phyloP scores from a whole-genome alignment of 2,329 filamentous ascomycete genomes.

The Aspergillus thermomutatus region DNA sequence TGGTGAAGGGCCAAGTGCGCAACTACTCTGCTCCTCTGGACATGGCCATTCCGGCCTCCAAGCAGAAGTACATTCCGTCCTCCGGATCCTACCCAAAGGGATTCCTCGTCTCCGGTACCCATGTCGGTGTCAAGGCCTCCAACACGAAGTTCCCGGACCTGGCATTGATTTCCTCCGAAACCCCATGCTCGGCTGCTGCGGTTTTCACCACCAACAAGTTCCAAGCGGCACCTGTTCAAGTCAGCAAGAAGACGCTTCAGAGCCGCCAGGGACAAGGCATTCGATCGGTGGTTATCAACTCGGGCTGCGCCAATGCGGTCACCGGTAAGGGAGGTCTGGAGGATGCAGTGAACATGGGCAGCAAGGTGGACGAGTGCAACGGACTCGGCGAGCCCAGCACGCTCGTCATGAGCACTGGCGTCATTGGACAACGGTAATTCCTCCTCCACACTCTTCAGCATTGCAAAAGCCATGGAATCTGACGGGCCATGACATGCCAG shows the following conservation, averaged over 20 bases:
- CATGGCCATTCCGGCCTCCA: constrained; percentile 65
- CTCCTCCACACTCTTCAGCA: background rate
- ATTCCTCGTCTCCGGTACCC: constrained; percentile 79
- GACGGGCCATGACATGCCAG: constrained; percentile 37
- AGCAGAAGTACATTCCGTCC: constrained; percentile 85
- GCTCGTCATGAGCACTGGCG: constrained; percentile 98
- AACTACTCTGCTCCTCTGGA: constrained; percentile 46
- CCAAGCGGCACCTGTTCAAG: constrained; percentile 89
- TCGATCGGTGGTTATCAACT: constrained; percentile 84
- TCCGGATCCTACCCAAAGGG: constrained; percentile 85
- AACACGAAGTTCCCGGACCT: constrained; percentile 92
- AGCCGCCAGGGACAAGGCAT: constrained; percentile 66
- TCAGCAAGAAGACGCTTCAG: constrained; percentile 70
- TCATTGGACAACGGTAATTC: constrained; percentile 80
- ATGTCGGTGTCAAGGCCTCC: constrained; percentile 89
- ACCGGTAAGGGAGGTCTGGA: constrained; percentile 86
- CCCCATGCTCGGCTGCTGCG: constrained; percentile 79
- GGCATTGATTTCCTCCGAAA: constrained; percentile 81
- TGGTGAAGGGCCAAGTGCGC: constrained; percentile 39
- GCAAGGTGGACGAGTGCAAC: constrained; percentile 67
- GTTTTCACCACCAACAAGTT: constrained; percentile 99
- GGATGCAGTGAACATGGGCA: constrained; percentile 82
- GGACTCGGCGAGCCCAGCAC: constrained; percentile 56
- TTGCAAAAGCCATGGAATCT: background rate
- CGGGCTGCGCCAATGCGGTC: constrained; percentile 94